Evolutionary conservation across 306 rosid species (phyloP), one percentile per base, ranked within the genome.

Genomic region (Vigna mungo): DNA sequence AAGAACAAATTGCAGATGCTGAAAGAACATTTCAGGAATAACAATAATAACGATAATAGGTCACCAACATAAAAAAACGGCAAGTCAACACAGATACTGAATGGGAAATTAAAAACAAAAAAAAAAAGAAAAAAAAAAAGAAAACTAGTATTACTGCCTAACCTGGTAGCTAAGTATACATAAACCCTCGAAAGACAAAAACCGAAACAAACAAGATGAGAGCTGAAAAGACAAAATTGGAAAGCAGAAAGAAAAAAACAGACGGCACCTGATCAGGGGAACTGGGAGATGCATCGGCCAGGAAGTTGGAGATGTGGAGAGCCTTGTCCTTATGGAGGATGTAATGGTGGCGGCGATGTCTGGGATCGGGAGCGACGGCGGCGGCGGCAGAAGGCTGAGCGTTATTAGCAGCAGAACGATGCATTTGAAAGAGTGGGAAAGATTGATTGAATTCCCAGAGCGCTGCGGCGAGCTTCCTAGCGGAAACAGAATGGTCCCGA

Each of bases 401-500:
- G 87, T 83, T 87, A 43, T 20, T 79, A 61, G 73, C 44, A 56
- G 79, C 44, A 56, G 79, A 58, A 11, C 87, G 90, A 88, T 92
- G 94, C 99, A 95, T 92, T 68, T 81, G 75, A 62, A 85, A 74
- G 53, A 67, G 85, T 4, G 93, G 86, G 52, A 74, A 59, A 49
- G 81, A 85, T 72, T 87, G 84, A 23, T 87, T 80, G 21, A 89
- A 85, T 82, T 92, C 96, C 99, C 97, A 95, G 76, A 90, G 97
- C 52, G 97, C 85, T 0, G 97, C 93, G 49, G 90, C 97, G 4
- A 92, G 97, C 76, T 85, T 89, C 75, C 97, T 86, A 70, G 87
- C 89, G 51, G 97, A 89, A 71, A 83, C 68, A 39, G 62, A 47
- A 58, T 20, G 61, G 61, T 20, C 2, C 6, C 21, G 32, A 53